Conservation (phyloP, 306 rosid genomes). For the Lablab purpureus region DNA sequence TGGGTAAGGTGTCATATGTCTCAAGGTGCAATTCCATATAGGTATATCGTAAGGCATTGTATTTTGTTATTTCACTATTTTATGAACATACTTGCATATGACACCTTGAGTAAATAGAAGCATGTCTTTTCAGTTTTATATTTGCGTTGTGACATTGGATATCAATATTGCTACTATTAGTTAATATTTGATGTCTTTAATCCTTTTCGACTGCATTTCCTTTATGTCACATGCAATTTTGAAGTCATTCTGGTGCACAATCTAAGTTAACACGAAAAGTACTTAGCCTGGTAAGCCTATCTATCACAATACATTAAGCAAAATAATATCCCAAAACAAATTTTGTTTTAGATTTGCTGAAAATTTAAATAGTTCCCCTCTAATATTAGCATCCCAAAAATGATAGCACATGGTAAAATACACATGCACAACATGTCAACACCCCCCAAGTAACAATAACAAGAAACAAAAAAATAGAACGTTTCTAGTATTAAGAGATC, state of each 20-base stretch:
- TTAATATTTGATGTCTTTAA: conserved; percentile 14
- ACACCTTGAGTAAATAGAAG: conserved; percentile 15
- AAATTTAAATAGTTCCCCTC: neutral
- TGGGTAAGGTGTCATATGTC: conserved; percentile 92
- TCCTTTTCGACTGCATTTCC: neutral
- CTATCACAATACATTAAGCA: neutral
- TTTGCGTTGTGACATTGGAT: conserved; percentile 5
- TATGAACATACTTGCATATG: conserved; percentile 5
- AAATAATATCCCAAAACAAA: neutral
- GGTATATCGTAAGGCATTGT: conserved; percentile 27
- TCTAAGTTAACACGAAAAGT: neutral
- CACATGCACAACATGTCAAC: neutral
- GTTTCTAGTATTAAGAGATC: neutral
- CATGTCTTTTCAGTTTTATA: conserved; percentile 12
- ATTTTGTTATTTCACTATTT: conserved; percentile 34
- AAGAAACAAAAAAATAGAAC: neutral
- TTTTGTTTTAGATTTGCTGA: neutral
- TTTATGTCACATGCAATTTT: neutral
- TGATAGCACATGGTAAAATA: neutral
- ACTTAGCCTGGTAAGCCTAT: neutral
- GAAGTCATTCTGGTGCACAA: conserved; percentile 15
- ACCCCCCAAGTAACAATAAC: neutral
- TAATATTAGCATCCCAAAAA: conserved; percentile 1
- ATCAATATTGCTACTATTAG: neutral
- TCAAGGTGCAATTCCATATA: conserved; percentile 44